phyloP scores from a whole-genome alignment of 495 filamentous ascomycete species.

The Astrocystis sublimbata region DNA sequence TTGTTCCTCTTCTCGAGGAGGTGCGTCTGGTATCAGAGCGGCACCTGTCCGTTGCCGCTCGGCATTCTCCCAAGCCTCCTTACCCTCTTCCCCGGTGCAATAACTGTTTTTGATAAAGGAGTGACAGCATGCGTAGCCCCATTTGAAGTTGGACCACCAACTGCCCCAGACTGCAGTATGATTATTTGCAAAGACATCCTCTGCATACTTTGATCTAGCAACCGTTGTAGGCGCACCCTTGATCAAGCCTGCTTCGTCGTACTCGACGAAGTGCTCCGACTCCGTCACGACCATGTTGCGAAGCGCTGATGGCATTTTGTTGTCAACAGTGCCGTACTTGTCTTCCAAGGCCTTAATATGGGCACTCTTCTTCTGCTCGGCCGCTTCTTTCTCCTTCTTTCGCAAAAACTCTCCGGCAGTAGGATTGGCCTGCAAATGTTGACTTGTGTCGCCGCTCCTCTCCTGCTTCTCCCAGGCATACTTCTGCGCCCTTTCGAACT shows the following conservation, averaged over 20 bases:
- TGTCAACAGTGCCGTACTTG: constrained; percentile 75
- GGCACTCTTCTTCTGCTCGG: constrained; percentile 64
- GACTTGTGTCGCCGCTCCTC: constrained; percentile 65
- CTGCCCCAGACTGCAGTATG: constrained; percentile 94
- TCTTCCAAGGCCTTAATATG: constrained; percentile 72
- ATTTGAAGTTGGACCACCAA: constrained; percentile 94
- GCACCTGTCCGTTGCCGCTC: constrained; percentile 58
- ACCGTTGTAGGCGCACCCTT: constrained; percentile 79
- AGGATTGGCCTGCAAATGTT: constrained; percentile 93
- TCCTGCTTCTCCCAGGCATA: constrained; percentile 98
- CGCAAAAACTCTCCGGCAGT: constrained; percentile 85
- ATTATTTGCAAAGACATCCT: constrained; percentile 87
- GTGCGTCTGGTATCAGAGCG: constrained; percentile 37
- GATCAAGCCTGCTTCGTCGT: constrained; percentile 84
- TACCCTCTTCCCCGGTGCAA: constrained; percentile 89
- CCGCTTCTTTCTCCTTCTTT: constrained; percentile 73
- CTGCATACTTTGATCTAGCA: constrained; percentile 84
- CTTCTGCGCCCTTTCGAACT: constrained; percentile 84
- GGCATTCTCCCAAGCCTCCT: constrained; percentile 67
- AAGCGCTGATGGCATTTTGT: constrained; percentile 62
- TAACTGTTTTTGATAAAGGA: constrained; percentile 94
- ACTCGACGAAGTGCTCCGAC: constrained; percentile 90
- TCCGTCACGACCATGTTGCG: constrained; percentile 70
- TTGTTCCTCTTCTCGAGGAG: constrained; percentile 26
- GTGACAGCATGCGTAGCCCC: constrained; percentile 97